These are phyloP conservation scores for Plasmodium coatneyi DNA, from an alignment of 169 alveolate species.

Conservation along the genomic window DNA sequence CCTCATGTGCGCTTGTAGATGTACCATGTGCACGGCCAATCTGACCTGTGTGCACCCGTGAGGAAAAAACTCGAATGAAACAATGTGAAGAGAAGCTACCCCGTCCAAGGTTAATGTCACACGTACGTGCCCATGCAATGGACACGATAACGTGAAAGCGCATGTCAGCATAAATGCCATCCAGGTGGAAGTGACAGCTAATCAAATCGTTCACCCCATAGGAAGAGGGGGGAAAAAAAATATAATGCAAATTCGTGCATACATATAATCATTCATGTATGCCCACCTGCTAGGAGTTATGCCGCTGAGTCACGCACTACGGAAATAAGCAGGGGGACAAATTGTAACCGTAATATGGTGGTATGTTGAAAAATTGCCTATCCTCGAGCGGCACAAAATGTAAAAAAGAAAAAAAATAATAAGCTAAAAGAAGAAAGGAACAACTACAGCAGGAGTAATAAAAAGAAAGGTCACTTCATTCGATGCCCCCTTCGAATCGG, in stretches of 20 bases:
- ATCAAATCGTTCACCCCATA: not conserved
- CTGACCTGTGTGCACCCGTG: not conserved
- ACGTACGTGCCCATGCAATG: not conserved
- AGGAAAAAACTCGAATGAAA: not conserved
- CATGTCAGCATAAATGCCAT: not conserved
- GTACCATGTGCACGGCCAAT: not conserved
- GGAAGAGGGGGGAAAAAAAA: not conserved
- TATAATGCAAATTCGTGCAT: not conserved
- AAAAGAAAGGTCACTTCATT: not conserved
- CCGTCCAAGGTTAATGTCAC: not conserved
- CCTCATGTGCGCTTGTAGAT: not conserved
- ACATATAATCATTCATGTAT: constrained; percentile 7
- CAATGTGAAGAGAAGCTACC: not conserved
- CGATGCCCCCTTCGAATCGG: not conserved
- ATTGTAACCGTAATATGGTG: not conserved
- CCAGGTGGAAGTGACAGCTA: not conserved
- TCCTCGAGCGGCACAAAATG: not conserved
- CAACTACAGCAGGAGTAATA: not conserved
- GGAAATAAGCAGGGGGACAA: not conserved
- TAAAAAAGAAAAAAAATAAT: not conserved
- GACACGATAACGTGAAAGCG: not conserved
- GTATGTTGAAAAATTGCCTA: not conserved
- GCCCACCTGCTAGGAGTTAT: not conserved
- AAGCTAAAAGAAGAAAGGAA: not conserved
- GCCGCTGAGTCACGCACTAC: not conserved